Conservation (phyloP, 1,284 basidiomycete species). For the Xerocomus cyaneibrunnescens region DNA sequence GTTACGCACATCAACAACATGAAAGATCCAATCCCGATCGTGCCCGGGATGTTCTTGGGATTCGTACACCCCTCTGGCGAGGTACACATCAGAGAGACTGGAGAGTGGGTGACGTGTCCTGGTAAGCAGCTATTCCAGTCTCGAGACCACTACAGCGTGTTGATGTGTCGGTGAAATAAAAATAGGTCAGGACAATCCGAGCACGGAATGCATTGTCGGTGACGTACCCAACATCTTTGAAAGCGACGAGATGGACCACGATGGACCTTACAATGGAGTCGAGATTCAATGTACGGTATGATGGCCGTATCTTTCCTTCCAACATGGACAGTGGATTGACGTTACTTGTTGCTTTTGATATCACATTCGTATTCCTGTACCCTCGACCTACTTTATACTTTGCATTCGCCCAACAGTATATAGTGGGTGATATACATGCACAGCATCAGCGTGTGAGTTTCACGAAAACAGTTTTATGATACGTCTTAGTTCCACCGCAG, state of each 20-base stretch:
- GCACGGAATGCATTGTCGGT: constrained; percentile 50
- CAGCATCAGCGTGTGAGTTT: no score
- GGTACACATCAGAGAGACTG: constrained; percentile 50
- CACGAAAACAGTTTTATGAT: no score
- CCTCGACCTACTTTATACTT: not conserved
- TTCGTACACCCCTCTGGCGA: constrained; percentile 58
- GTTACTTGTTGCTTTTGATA: not conserved
- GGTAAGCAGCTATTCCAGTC: constrained; percentile 29
- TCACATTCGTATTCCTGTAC: not conserved
- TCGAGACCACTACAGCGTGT: no score
- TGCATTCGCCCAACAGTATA: no score
- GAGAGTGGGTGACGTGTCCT: constrained; percentile 46
- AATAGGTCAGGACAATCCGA: constrained; percentile 56
- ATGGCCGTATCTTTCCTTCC: not conserved
- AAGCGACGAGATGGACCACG: constrained; percentile 46
- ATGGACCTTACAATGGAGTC: constrained; percentile 59
- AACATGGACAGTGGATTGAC: no score
- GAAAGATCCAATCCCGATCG: constrained; percentile 47
- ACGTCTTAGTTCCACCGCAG: no score
- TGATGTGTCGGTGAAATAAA: not conserved
- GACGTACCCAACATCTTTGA: constrained; percentile 53
- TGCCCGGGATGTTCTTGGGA: constrained; percentile 51
- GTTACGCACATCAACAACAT: constrained; percentile 53
- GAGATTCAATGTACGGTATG: constrained; percentile 40
- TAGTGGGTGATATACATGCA: no score